These are phyloP conservation scores for Chaetomium fimeti DNA, from an alignment of 495 filamentous ascomycete species.

Conservation along the genomic window DNA sequence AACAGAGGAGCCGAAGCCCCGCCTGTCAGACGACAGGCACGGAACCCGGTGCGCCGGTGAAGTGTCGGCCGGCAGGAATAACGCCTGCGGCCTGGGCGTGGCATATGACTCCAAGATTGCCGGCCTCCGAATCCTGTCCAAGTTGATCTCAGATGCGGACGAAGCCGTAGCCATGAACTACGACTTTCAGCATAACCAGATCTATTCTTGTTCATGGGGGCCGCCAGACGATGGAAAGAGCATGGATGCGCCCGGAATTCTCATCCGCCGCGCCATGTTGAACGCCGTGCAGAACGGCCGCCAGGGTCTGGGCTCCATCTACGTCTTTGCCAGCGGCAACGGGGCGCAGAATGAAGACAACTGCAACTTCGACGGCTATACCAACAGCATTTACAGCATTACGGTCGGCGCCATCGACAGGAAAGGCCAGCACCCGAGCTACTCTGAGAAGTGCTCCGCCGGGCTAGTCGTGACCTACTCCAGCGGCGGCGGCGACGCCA, in stretches of 20 bases:
- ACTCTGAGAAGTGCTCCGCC: conserved; percentile 94
- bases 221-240: conserved; percentile 87
- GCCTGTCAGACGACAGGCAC: conserved; percentile 77
- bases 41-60: conserved; percentile 95
- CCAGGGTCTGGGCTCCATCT: conserved; percentile 80
- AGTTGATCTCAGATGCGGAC: conserved; percentile 85
- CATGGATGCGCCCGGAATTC: conserved; percentile 89
- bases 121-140: conserved; percentile 86
- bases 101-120: conserved; percentile 89
- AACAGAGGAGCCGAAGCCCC: conserved; percentile 71
- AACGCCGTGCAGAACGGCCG: conserved; percentile 90
- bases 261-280: conserved; percentile 87
- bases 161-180: conserved; percentile 92
- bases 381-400: conserved; percentile 98
- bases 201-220: conserved; percentile 98
- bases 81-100: conserved; percentile 93
- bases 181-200: conserved; percentile 84
- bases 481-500: conserved; percentile 81
- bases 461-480: conserved; percentile 95
- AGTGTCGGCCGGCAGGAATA: conserved; percentile 83
- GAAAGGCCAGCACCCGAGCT: conserved; percentile 80
- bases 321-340: conserved; percentile 96
- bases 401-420: conserved; percentile 92
- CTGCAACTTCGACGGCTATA: conserved; percentile 99
- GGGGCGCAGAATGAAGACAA: conserved; percentile 86